Evolutionary conservation across 2,329 filamentous ascomycete species (phyloP).

Genomic region (Teratosphaeria destructans): DNA sequence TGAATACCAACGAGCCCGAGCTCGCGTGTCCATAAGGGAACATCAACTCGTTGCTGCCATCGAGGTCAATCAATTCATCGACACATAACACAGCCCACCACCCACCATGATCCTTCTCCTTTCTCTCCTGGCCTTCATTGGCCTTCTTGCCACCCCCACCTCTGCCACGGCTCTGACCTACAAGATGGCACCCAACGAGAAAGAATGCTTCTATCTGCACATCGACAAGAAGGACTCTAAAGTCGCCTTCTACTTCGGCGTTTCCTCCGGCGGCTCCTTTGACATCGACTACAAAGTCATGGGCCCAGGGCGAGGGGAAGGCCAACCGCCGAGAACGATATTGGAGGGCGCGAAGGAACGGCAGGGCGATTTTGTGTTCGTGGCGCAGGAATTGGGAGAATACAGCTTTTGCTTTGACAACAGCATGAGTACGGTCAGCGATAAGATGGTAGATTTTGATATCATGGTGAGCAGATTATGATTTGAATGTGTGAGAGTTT

Average conservation of each 20-base stretch:
- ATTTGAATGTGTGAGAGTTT: neutral
- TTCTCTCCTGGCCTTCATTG: constrained; percentile 30
- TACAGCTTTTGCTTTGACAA: constrained; percentile 99
- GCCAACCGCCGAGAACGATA: constrained; percentile 44
- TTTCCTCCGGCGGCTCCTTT: constrained; percentile 97
- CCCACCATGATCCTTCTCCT: constrained; percentile 16
- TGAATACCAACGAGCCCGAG: neutral
- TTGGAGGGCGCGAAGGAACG: constrained; percentile 82
- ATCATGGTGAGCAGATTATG: constrained; percentile 59
- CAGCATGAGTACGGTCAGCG: constrained; percentile 92
- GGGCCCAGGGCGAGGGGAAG: constrained; percentile 50
- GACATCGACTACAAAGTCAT: constrained; percentile 87
- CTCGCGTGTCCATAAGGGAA: neutral
- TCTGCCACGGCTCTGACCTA: constrained; percentile 90
- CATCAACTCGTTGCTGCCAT: neutral
- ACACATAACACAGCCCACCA: neutral
- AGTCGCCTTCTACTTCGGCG: constrained; percentile 97
- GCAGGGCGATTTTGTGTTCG: constrained; percentile 97
- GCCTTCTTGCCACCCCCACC: constrained; percentile 61
- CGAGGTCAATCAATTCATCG: neutral
- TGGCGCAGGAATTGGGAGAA: constrained; percentile 74
- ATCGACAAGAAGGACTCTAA: constrained; percentile 73
- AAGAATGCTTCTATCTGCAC: constrained; percentile 85
- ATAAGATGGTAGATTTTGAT: constrained; percentile 97
- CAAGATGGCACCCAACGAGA: constrained; percentile 80